Base-by-base conservation (phyloP, 352 stramenopile species). In the Phytophthora macrochlamydospora region DNA sequence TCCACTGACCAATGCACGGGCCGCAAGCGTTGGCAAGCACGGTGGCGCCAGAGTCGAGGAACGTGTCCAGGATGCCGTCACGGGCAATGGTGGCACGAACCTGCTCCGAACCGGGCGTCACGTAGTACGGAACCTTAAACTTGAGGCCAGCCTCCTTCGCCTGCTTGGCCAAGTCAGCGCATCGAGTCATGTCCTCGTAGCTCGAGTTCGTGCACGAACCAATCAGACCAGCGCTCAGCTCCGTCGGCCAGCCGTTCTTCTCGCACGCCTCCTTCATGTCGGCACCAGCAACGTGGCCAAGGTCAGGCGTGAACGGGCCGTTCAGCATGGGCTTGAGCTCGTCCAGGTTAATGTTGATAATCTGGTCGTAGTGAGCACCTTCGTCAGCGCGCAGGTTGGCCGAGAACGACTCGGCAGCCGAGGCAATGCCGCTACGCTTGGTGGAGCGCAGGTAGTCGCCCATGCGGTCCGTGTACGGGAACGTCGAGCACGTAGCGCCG, bases 1-100 rank as follows among this genome's bases (percentile, higher is more conserved):
- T 97, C 93, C 93, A 98, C 88, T 98, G 91, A 28, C 93, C 93
- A 89, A 98, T 98, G 83, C 93, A 98, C 33, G 93, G 93, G 37
- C 93, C 93, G 61, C 93, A 98, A 51, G 93, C 93, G 78, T 98
- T 98, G 54, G 93, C 91, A 46, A 98, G 87, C 14, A 94, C 86
- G 49, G 83, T 97, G 53, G 85, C 93, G 51, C 93, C 93, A 24
- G 91, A 86, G 62, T 97, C 67, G 28, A 93, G 57, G 78, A 98
- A 98, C 43, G 85, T 97, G 59, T 96, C 86, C 40, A 96, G 77
- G 64, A 98, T 92, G 35, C 93, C 93, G 59, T 98, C 93, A 55
- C 93, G 93, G 37, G 81, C 78, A 64, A 98, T 97, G 43, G 93
- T 98, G 64, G 91, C 91, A 58, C 91, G 92, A 51, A 97, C 87